These are phyloP conservation scores for Seiridium unicorne DNA, from an alignment of 2,329 filamentous ascomycete species.

Conservation along the genomic window DNA sequence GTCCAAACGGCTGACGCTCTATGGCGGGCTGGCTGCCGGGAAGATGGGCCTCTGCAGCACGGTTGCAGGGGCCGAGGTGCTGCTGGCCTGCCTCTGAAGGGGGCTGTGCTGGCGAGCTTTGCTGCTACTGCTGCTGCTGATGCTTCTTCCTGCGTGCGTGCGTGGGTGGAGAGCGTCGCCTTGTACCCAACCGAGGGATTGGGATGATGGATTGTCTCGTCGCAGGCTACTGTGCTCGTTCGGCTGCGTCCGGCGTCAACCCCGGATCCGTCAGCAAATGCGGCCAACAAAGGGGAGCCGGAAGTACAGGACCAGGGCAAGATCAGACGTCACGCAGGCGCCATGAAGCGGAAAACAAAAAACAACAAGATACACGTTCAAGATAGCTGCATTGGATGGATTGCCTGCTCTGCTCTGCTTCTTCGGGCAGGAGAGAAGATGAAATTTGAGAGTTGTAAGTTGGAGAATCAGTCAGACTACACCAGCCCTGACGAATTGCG, in stretches of 20 bases:
- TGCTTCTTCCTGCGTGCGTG: not conserved
- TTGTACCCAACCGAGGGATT: not conserved
- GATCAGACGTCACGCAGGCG: not conserved
- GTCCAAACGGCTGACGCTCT: constrained; percentile 9
- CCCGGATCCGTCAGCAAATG: not conserved
- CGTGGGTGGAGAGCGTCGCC: not conserved
- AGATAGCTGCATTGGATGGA: too few species aligned
- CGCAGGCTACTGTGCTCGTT: not conserved
- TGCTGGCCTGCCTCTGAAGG: not conserved
- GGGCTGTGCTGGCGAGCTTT: not conserved
- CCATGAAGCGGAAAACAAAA: not conserved
- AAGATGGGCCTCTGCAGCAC: constrained; percentile 5
- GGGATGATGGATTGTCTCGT: not conserved
- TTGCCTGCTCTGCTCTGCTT: too few species aligned
- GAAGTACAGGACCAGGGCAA: too few species aligned
- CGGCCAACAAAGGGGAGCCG: too few species aligned
- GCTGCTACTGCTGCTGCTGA: not conserved
- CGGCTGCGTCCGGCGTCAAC: not conserved
- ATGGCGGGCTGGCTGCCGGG: constrained; percentile 2
- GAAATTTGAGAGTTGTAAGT: not conserved
- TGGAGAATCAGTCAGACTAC: not conserved
- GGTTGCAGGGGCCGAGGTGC: not conserved
- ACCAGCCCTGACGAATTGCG: not conserved
- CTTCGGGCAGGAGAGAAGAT: not conserved
- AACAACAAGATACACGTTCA: too few species aligned